Evolutionary conservation across 495 filamentous ascomycete species (phyloP), one percentile per base, ranked within the genome.

Genomic region (Margaritispora aquatica): DNA sequence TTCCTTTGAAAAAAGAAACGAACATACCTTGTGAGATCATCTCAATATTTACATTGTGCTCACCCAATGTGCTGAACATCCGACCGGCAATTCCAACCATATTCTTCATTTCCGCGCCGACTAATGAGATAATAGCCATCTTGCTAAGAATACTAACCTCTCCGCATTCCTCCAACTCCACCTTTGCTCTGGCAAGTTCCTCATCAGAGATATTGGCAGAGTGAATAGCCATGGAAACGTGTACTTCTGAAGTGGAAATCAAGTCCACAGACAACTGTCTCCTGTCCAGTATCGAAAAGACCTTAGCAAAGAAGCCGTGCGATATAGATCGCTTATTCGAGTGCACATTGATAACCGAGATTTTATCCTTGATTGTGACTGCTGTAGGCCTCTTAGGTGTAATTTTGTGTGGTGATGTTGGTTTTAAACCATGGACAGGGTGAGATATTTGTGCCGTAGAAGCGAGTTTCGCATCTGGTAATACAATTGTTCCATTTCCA

Each of bases 211-310:
- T 80, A 60, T 83, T 81, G 38, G 86, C 81, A 1, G 85, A 89
- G 69, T 96, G 93, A 51, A 98, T 80, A 4, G 94, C 94, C 81
- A 98, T 88, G 13, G 91, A 96, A 19, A 98, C 90, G 67, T 97
- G 94, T 9, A 96, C 92, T 72, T 98, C 94, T 58, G 84, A 88
- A 10, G 90, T 94, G 19, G 92, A 93, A 70, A 97, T 96, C 61
- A 98, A 77, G 66, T 98, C 93, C 21, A 97, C 92, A 1, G 87
- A 88, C 49, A 98, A 79, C 41, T 81, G 79, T 74, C 87, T 85
- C 61, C 82, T 81, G 66, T 94, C 88, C 53, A 97, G 80, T 49
- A 89, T 92, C 15, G 80, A 83, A 70, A 97, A 98, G 24, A 98
- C 92, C 41, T 86, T 85, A 10, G 90, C 90, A 61, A 97, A 86